phyloP scores from a whole-genome alignment of 2,329 filamentous ascomycete species.

The Colletotrichum sp. region DNA sequence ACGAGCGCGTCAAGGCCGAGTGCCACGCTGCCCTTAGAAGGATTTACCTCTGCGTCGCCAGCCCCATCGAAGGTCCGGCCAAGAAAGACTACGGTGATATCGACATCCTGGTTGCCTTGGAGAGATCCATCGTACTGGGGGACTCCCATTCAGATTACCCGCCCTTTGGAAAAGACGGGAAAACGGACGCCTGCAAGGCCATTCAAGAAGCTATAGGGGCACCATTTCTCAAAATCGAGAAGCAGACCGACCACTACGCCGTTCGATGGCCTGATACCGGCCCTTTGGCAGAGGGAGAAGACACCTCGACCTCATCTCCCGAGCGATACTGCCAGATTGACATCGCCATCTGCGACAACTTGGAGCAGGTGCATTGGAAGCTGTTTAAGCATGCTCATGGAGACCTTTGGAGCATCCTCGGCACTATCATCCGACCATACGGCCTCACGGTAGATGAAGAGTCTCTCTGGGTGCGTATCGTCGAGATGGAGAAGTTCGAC shows the following conservation, averaged over 20 bases:
- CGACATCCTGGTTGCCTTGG: slow-evolving; percentile 66
- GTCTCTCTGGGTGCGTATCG: slow-evolving; percentile 69
- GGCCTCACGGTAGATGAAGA: slow-evolving; percentile 70
- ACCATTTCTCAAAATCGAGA: slow-evolving; percentile 34
- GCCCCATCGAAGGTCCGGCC: slow-evolving; percentile 71
- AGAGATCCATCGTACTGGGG: slow-evolving; percentile 21
- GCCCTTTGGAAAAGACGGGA: neutral
- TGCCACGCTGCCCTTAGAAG: slow-evolving; percentile 52
- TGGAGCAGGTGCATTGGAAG: slow-evolving; percentile 61
- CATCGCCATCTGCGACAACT: slow-evolving; percentile 56
- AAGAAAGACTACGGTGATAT: slow-evolving; percentile 76
- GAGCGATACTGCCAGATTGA: slow-evolving; percentile 70
- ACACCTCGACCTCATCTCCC: neutral
- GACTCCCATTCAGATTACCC: neutral
- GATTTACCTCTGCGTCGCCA: slow-evolving; percentile 60
- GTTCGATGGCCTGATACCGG: slow-evolving; percentile 55
- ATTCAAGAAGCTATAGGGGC: slow-evolving; percentile 48
- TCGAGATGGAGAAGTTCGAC: slow-evolving; percentile 68
- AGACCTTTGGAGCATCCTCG: slow-evolving; percentile 72
- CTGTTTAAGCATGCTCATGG: slow-evolving; percentile 74
- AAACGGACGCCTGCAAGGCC: neutral
- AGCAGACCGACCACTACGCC: slow-evolving; percentile 49
- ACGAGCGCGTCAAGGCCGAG: slow-evolving; percentile 52
- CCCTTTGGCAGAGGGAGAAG: neutral
- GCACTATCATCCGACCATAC: slow-evolving; percentile 65